Evolutionary conservation across 192 early-diverging fungal genomes (phyloP), one percentile per base, ranked within the genome.

Genomic region (Umbelopsis vinacea): DNA sequence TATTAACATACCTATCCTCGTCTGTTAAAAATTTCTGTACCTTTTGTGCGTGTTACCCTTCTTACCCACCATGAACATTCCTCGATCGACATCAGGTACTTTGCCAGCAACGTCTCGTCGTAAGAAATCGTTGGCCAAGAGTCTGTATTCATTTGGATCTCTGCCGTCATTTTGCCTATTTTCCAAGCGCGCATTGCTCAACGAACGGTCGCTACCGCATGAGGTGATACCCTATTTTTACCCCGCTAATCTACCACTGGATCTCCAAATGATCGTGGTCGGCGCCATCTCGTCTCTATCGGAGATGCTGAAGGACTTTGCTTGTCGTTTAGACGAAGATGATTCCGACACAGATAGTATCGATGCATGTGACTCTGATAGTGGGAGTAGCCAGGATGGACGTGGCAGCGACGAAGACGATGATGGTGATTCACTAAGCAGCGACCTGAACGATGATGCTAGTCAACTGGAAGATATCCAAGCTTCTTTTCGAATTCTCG

Each of bases 191-290:
- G 69, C 69, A 52, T 54, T 70, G 22, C 69, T 46, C 9, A 47
- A 52, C 35, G 69, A 70, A 19, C 2, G 50, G 6, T 40, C 50
- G 17, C 29, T 54, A 14, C 47, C 69, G 12, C 50, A 70, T 40
- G 47, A 70, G n/a, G 69, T 70, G 5, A 70, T 70, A 35, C 69
- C 50, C 14, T 70, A 70, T 43, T 70, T 70, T 48, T 50, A 70
- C 19, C 69, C 69, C 6, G 21, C 69, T 12, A 54, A 70, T 23
- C 22, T 70, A 43, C 69, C 69, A 3, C 35, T 70, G 11, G 33
- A 70, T 43, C 37, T 70, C 12, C 69, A 70, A 54, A 70, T 70
- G 69, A 52, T 70, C 9, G 21, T 70, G 2, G 69, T 54, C 0
- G 69, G 69, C 46, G 69, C 69, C 29, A 54, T 70, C 29, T 70